Percentiles rank a stretch among this genome's conserved stretches.
These are phyloP conservation scores for Leptographium radiaticola DNA, from an alignment of 2,329 filamentous ascomycete species.

Conservation along the genomic window DNA sequence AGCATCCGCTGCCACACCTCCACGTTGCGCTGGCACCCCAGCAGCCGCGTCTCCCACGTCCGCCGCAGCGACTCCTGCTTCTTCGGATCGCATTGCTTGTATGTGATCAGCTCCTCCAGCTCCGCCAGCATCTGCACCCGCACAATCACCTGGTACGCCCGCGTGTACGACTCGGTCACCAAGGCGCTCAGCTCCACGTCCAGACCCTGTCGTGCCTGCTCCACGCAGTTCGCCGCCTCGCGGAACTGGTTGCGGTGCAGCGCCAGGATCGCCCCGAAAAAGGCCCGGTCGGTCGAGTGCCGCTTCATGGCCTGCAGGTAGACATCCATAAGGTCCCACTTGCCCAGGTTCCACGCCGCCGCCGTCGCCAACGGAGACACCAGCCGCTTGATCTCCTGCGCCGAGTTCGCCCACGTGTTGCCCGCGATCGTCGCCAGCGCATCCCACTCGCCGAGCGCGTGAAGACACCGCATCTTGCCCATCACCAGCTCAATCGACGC, in stretches of 20 bases:
- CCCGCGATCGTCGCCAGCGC: conserved; percentile 77
- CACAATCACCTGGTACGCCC: conserved; percentile 95
- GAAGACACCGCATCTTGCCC: conserved; percentile 98
- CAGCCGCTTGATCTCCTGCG: conserved; percentile 71
- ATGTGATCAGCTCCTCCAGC: conserved; percentile 92
- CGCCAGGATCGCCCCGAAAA: conserved; percentile 92
- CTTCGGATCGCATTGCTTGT: conserved; percentile 85
- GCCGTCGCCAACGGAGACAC: conserved; percentile 92
- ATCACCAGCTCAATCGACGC: conserved; percentile 87
- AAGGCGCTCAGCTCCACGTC: conserved; percentile 93
- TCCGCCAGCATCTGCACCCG: conserved; percentile 98
- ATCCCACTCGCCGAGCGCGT: conserved; percentile 96
- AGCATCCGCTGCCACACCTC: conserved; percentile 99
- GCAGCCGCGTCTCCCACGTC: conserved; percentile 91
- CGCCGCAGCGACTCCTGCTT: conserved; percentile 83
- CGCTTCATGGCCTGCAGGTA: conserved; percentile 94
- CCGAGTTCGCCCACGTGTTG: conserved; percentile 86
- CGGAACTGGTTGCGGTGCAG: conserved; percentile 94
- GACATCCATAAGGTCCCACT: conserved; percentile 97
- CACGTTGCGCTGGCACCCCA: conserved; percentile 91
- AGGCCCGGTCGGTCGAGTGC: conserved; percentile 84
- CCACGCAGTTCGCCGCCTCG: conserved; percentile 77
- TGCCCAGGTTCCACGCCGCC: conserved; percentile 88
- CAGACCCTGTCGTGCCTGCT: conserved; percentile 81
- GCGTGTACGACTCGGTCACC: conserved; percentile 96